phyloP scores from a whole-genome alignment of 1,284 basidiomycete species.

The Ceratobasidium papillatum region DNA sequence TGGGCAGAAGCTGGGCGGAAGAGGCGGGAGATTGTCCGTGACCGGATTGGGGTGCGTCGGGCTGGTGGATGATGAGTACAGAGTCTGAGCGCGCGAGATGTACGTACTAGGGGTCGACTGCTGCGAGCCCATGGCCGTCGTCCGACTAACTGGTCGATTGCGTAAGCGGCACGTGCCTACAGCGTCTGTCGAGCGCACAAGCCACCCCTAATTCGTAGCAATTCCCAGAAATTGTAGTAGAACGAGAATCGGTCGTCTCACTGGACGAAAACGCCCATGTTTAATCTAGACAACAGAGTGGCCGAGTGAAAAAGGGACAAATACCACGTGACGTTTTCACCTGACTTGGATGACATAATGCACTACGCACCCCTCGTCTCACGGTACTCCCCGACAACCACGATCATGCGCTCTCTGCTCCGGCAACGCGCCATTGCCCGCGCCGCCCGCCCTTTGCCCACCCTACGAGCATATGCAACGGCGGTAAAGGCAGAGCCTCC shows the following conservation, averaged over 20 bases:
- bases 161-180: constrained; percentile 5
- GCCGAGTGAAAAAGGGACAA: background rate
- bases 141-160: background rate
- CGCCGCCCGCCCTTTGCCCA: constrained; percentile 15
- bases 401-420: constrained; percentile 36
- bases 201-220: background rate
- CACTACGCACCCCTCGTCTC: background rate
- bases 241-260: background rate
- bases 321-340: background rate
- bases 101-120: constrained; percentile 23
- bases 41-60: constrained; percentile 15
- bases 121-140: constrained; percentile 26
- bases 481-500: constrained; percentile 49
- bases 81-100: background rate
- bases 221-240: background rate
- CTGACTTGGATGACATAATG: background rate
- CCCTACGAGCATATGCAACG: constrained; percentile 13
- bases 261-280: background rate
- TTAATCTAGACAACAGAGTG: background rate
- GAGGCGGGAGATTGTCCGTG: background rate
- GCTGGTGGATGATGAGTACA: background rate
- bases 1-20: background rate
- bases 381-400: constrained; percentile 15
- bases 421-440: constrained; percentile 30
- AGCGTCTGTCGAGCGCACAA: background rate